Base-by-base conservation (phyloP, 352 stramenopile species). In the Phytophthora tubulina region DNA sequence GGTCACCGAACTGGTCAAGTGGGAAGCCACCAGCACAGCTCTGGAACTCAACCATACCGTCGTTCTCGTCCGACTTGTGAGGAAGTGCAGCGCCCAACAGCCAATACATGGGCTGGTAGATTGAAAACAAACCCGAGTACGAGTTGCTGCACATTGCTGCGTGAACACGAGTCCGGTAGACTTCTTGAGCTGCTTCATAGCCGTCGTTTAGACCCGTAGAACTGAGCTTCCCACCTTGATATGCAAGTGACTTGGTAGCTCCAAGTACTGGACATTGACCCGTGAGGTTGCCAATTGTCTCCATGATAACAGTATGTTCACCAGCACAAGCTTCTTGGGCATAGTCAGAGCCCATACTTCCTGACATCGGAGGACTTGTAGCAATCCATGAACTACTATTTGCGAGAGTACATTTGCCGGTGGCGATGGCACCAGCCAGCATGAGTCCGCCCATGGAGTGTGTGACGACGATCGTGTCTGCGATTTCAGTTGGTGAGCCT, bases 361-460 rank as follows among this genome's bases (percentile, higher is more conserved):
- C 81, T 13, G 38, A 67, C 63, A 88, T 78, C 2, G 81, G 79
- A 3, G 76, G 67, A 36, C 81, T 88, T 17, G 76, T 69, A 9
- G 73, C 71, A 15, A 86, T 36, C 81, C 81, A 88, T 10, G 73
- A 79, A 5, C 68, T 76, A 48, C 62, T 78, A 21, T 70, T 77
- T 30, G 60, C 72, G 0, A 91, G 59, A 32, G 58, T 64, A 61
- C 85, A 93, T 33, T 75, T 77, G 13, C 75, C 74, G 1, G 57
- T 80, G 7, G 82, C 81, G 38, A 91, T 69, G 2, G 79, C 81
- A 11, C 74, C 57, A 38, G 63, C 79, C 13, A 85, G 30, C 21
- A 82, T 59, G 9, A 89, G 69, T 8, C 77, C 79, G 13, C 79
- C 79, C 77, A 87, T 87, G 0, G 81, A 89, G 54, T 89, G 79